Evolutionary conservation across 2,329 filamentous ascomycete species (phyloP).

Genomic region (Exophiala oligosperma): DNA sequence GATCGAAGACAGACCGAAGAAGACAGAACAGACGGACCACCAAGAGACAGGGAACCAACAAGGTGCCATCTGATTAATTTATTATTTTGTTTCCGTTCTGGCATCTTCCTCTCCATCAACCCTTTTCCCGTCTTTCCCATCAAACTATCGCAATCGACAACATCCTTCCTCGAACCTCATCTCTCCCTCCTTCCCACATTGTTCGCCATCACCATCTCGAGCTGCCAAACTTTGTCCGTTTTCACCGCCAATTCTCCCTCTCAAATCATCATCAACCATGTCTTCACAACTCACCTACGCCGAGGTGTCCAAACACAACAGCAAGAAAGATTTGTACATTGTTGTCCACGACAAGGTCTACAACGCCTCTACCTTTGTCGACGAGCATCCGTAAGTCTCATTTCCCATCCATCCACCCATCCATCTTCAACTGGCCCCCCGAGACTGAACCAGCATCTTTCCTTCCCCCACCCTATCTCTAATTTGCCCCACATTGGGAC

Average conservation of each 20-base stretch:
- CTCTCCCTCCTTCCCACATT: not conserved
- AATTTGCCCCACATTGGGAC: slow-evolving; percentile 17
- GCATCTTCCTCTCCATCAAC: not conserved
- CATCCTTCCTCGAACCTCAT: too few species aligned
- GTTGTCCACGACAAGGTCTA: slow-evolving; percentile 98
- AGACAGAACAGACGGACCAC: too few species aligned
- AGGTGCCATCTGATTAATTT: too few species aligned
- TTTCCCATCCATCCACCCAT: not conserved
- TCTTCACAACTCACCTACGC: slow-evolving; percentile 68
- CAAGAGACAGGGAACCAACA: too few species aligned
- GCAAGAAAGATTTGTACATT: slow-evolving; percentile 88
- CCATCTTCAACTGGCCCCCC: slow-evolving; percentile 1
- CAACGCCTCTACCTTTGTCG: slow-evolving; percentile 82
- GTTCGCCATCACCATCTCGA: not conserved
- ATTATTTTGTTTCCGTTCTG: not conserved
- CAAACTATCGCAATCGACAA: too few species aligned
- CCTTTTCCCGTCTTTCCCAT: not conserved
- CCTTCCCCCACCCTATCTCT: slow-evolving; percentile 7
- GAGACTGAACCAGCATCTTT: not conserved
- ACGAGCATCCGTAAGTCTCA: slow-evolving; percentile 83
- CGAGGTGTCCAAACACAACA: slow-evolving; percentile 81
- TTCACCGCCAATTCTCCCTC: not conserved
- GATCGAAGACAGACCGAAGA: too few species aligned
- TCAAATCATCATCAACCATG: slow-evolving; percentile 40
- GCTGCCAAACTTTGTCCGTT: not conserved